These are phyloP conservation scores for Talinum fruticosum DNA, from an alignment of 148 eudicot species.

Conservation along the genomic window DNA sequence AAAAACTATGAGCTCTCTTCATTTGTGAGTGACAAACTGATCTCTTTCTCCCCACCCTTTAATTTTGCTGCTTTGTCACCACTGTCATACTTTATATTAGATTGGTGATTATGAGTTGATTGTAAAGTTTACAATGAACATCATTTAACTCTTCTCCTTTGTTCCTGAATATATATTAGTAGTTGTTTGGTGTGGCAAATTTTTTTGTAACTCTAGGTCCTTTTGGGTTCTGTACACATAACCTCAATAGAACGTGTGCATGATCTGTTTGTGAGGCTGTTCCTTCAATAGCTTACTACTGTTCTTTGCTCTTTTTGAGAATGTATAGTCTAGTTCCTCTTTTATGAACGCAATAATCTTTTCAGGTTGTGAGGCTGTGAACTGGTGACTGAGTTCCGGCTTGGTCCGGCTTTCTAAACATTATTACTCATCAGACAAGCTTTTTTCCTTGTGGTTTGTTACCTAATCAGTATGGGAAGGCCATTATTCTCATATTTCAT, in stretches of 20 bases:
- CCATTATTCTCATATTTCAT: no score
- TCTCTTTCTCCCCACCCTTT: background rate
- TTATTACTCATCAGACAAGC: background rate
- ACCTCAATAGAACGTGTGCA: background rate
- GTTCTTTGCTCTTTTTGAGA: background rate
- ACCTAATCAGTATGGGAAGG: no score
- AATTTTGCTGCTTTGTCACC: background rate
- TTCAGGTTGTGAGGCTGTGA: background rate
- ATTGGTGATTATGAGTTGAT: background rate
- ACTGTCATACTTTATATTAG: background rate
- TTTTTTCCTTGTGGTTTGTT: background rate
- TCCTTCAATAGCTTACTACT: background rate
- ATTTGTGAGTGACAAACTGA: constrained; percentile 59
- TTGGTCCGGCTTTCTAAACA: background rate
- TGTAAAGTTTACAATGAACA: background rate
- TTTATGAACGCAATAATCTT: background rate
- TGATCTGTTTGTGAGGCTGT: background rate
- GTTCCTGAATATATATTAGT: background rate
- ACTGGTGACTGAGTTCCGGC: background rate
- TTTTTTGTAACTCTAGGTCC: background rate
- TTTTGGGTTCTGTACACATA: background rate
- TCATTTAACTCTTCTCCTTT: background rate
- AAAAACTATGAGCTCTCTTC: constrained; percentile 85
- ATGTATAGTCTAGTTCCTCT: background rate
- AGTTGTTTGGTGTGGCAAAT: background rate